Conservation (phyloP, 2,329 filamentous ascomycete species). For the Penicillium sp. region DNA sequence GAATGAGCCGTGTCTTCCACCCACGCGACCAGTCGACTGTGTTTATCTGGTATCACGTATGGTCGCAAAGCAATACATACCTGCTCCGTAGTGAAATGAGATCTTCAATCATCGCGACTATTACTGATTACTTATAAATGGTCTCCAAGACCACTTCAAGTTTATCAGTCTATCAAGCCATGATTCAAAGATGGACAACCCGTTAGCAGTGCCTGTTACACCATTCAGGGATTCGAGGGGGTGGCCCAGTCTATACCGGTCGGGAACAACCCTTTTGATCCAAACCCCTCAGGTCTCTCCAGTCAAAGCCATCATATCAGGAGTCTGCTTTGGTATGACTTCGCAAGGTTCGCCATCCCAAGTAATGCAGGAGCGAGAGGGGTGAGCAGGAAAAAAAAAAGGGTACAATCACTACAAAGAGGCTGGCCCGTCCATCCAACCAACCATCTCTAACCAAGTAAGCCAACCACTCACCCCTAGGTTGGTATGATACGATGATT, state of each 20-base stretch:
- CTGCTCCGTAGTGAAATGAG: too few relatives aligned
- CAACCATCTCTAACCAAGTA: background rate
- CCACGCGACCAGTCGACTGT: conserved; percentile 13
- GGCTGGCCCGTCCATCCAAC: background rate
- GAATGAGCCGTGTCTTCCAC: background rate
- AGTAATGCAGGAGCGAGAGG: background rate
- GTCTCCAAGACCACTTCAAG: background rate
- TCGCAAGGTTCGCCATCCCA: background rate
- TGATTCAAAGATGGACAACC: conserved; percentile 12
- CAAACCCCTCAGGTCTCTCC: background rate
- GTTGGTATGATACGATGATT: background rate
- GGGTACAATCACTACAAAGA: background rate
- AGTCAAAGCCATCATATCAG: background rate
- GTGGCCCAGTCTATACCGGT: background rate
- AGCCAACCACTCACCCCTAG: background rate
- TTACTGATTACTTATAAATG: background rate
- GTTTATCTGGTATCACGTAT: background rate
- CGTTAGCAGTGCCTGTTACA: conserved; percentile 10
- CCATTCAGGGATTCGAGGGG: conserved; percentile 9
- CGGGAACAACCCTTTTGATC: background rate
- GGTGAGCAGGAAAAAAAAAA: background rate
- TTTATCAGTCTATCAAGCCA: background rate
- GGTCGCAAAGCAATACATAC: background rate
- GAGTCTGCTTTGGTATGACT: background rate
- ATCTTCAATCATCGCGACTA: background rate